Evolutionary conservation across 176 grass and related monocot species (phyloP).

Genomic region (Hyparrhenia diplandra): DNA sequence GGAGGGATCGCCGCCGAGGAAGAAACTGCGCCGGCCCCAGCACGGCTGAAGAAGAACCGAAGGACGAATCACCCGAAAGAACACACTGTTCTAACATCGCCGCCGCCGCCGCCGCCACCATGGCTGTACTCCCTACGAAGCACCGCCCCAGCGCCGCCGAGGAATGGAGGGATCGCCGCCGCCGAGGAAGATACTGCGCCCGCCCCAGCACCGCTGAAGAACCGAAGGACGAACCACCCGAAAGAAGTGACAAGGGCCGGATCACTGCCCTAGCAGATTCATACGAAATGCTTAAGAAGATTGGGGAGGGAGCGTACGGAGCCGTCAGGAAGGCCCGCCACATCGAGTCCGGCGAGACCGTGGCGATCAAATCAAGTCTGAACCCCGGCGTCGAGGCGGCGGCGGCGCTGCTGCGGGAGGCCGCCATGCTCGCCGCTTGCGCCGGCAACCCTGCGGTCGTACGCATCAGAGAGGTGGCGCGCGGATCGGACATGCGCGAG

Average conservation of each 20-base stretch:
- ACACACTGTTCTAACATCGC: too few species aligned
- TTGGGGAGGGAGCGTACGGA: neutral
- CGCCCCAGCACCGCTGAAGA: neutral
- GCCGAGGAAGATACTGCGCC: neutral
- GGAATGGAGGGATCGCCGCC: too few species aligned
- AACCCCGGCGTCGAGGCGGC: too few species aligned
- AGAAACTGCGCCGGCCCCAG: too few species aligned
- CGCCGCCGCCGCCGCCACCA: neutral
- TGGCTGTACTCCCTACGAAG: too few species aligned
- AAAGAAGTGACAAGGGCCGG: too few species aligned
- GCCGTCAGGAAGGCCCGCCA: neutral
- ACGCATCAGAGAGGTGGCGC: neutral
- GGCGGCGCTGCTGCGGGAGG: neutral
- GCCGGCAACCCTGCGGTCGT: neutral
- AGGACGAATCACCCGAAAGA: too few species aligned
- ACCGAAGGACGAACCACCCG: neutral
- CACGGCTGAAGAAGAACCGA: too few species aligned
- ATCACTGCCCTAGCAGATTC: neutral
- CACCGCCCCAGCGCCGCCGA: too few species aligned
- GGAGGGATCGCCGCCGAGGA: too few species aligned
- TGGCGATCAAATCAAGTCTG: neutral
- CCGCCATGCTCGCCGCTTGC: neutral
- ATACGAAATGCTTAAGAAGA: rapidly evolving
- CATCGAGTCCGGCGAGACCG: neutral
- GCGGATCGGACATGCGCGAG: rapidly evolving